Base-by-base conservation (phyloP, 306 rosid genomes). In the Boehmeria nivea region DNA sequence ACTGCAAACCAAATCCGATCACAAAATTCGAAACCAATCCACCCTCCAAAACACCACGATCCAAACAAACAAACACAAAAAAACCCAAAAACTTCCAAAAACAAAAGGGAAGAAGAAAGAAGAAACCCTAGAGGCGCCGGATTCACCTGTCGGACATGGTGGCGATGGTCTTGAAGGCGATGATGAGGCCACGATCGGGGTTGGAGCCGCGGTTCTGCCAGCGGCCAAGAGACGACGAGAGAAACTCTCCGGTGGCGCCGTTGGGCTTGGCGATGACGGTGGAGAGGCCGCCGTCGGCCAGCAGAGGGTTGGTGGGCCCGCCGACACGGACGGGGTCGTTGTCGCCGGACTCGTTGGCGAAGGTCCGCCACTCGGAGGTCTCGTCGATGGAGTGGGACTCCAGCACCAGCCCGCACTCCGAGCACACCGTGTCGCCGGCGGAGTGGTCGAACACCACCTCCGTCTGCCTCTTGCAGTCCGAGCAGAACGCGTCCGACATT, bases 181-280 rank as follows among this genome's bases (percentile, higher is more conserved):
- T 73, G 10, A 87, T 84, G 69, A 91, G 51, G 3, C 89, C 91
- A 19, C 98, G 96, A 73, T 91, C 98, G 19, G 95, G 91, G 61
- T 87, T 80, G 11, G 89, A 62, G 13, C 98, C 98, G 2, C 98
- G 96, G 66, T 87, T 91, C 93, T 91, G 98, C 98, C 98, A 91
- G 52, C 94, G 81, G 4, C 98, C 91, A 9, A 91, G 78, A 6
- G 98, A 91, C 11, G 95, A 82, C 0, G 98, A 87, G 4, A 87
- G 69, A 22, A 87, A 91, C 46, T 91, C 96, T 19, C 87, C 93
- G 34, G 78, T 24, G n/a, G 85, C 76, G 4, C 95, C 96, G 55
- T 87, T 87, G 46, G 95, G 93, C 66, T 82, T 87, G 12, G 95
- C 95, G 36, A 91, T 87, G 54, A 87, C 95, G 36, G 95, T 91